phyloP scores from a whole-genome alignment of 495 filamentous ascomycete species.

The Hyaloscypha hepaticicola region DNA sequence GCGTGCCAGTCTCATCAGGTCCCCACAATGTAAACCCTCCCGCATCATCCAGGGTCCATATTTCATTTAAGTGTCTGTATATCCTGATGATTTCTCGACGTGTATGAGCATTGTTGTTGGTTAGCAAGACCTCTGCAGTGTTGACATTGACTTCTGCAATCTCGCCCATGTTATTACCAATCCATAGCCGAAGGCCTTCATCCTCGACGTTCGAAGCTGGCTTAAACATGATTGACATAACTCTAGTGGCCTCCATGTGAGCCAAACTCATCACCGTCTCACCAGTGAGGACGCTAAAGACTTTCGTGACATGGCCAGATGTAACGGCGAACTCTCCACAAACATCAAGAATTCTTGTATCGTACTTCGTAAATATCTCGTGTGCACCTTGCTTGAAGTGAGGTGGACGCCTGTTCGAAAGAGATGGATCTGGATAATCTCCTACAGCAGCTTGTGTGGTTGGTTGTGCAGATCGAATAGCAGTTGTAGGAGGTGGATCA shows the following conservation, averaged over 20 bases:
- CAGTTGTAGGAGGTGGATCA: conserved; percentile 15
- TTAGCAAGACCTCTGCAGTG: conserved; percentile 62
- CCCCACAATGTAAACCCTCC: conserved; percentile 87
- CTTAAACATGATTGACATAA: conserved; percentile 81
- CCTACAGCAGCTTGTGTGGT: conserved; percentile 24
- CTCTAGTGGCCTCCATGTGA: conserved; percentile 77
- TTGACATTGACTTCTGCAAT: conserved; percentile 82
- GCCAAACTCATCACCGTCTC: conserved; percentile 75
- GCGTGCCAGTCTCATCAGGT: conserved; percentile 71
- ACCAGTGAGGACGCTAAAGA: conserved; percentile 82
- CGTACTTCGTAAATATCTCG: conserved; percentile 78
- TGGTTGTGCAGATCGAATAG: conserved; percentile 17
- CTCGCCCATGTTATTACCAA: conserved; percentile 85
- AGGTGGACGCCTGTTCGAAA: conserved; percentile 81
- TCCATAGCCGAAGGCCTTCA: conserved; percentile 84
- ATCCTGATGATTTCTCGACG: conserved; percentile 86
- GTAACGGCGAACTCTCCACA: conserved; percentile 88
- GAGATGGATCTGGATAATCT: conserved; percentile 82
- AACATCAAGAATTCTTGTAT: conserved; percentile 80
- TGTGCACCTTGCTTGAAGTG: conserved; percentile 63
- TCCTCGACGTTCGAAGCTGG: conserved; percentile 69
- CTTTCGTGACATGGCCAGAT: conserved; percentile 76
- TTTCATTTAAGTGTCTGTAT: conserved; percentile 77
- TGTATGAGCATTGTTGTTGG: conserved; percentile 68
- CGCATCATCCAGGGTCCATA: conserved; percentile 93